Percentiles rank a stretch among this genome's conserved stretches.
Evolutionary conservation across 805 yeast genomes (phyloP).

Genomic region (Saccharomycopsis capsularis): DNA sequence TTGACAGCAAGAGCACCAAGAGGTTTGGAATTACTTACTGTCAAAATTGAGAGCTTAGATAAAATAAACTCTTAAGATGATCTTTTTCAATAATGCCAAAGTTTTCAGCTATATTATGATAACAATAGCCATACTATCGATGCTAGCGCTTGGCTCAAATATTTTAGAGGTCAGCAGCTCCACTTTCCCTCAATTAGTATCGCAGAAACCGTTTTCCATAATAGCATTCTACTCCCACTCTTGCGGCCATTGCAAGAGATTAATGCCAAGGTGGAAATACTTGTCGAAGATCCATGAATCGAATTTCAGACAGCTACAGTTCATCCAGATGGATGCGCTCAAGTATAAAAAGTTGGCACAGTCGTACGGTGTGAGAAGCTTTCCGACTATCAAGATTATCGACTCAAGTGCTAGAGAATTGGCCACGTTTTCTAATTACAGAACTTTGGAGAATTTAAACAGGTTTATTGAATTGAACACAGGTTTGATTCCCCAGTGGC

Average conservation of each 20-base stretch:
- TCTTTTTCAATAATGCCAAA: too few species aligned
- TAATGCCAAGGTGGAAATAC: not conserved
- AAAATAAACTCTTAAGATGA: too few species aligned
- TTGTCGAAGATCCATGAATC: not conserved
- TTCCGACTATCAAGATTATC: conserved; percentile 3
- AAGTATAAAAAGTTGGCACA: not conserved
- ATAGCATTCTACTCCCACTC: not conserved
- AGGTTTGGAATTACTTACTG: too few species aligned
- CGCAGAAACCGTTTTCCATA: not conserved
- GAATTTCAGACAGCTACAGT: not conserved
- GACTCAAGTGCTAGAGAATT: not conserved
- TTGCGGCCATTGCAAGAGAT: not conserved
- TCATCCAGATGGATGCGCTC: not conserved
- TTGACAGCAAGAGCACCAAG: too few species aligned
- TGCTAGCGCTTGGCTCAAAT: too few species aligned
- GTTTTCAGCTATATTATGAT: too few species aligned
- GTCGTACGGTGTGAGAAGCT: not conserved
- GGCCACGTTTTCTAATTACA: not conserved
- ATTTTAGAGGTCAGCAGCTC: not conserved
- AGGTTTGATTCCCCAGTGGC: not conserved
- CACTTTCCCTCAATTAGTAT: not conserved
- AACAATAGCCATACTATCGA: too few species aligned
- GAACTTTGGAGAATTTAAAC: conserved; percentile 7
- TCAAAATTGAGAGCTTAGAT: too few species aligned
- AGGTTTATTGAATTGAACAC: not conserved